A percentile compares a stretch with the other conserved stretches of the same genome.
These are phyloP conservation scores for Toxicodendron radicans DNA, from an alignment of 345 rosid species.

Conservation along the genomic window DNA sequence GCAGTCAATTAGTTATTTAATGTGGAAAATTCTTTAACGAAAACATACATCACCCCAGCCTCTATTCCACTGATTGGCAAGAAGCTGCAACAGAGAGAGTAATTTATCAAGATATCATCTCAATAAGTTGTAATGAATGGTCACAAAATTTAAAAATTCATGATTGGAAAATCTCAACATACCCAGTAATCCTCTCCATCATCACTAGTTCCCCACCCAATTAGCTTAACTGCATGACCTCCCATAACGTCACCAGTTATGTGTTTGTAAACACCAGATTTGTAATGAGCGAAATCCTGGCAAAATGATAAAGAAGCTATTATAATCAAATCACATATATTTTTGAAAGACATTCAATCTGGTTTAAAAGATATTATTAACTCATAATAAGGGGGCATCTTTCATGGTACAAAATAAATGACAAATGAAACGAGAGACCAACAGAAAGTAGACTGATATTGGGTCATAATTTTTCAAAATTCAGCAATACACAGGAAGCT, in stretches of 20 bases:
- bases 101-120: background rate
- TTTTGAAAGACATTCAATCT: background rate
- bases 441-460: background rate
- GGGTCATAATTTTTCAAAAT: background rate
- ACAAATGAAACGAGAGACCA: constrained; percentile 4
- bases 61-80: constrained; percentile 93
- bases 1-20: background rate
- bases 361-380: background rate
- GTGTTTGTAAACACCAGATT: constrained; percentile 92
- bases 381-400: background rate
- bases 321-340: constrained; percentile 6
- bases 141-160: background rate
- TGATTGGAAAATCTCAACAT: constrained; percentile 10
- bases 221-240: constrained; percentile 94
- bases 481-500: no score
- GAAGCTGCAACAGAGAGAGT: constrained; percentile 52
- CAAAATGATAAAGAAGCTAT: constrained; percentile 6
- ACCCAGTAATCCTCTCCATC: constrained; percentile 97
- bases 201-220: constrained; percentile 93
- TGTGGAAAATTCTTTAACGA: constrained; percentile 6
- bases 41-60: constrained; percentile 93
- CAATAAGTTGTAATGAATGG: background rate
- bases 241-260: constrained; percentile 71
- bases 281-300: constrained; percentile 95
- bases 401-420: background rate